phyloP scores from a whole-genome alignment of 1,139 yeast species.

The Geotrichum europaeum region DNA sequence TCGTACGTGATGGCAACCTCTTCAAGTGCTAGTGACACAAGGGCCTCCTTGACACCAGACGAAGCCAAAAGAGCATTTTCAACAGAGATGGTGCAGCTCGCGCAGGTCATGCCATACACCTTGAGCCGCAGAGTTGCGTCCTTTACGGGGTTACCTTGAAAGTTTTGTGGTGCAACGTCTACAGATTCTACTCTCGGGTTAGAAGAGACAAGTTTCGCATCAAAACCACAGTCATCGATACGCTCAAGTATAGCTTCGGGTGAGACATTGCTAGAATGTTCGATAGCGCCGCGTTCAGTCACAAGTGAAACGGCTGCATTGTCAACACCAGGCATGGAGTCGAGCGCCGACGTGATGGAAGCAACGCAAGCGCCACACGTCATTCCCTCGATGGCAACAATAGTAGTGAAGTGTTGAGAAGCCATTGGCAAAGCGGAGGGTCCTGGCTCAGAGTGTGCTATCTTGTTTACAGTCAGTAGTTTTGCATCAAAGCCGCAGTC shows the following conservation, averaged over 20 bases:
- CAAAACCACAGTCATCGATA: constrained; percentile 76
- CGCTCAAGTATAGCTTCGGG: constrained; percentile 40
- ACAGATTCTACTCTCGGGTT: constrained; percentile 1
- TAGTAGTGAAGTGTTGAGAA: not conserved
- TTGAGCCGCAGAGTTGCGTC: constrained; percentile 28
- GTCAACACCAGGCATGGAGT: constrained; percentile 43
- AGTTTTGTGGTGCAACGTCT: not conserved
- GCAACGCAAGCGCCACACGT: constrained; percentile 81
- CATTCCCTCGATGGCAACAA: constrained; percentile 43
- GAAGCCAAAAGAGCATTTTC: constrained; percentile 40
- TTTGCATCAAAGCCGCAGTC: constrained; percentile 69
- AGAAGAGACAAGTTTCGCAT: constrained; percentile 40
- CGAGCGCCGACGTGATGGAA: constrained; percentile 53
- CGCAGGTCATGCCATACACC: constrained; percentile 57
- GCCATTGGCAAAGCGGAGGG: not conserved
- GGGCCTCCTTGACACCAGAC: constrained; percentile 44
- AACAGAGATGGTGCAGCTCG: constrained; percentile 51
- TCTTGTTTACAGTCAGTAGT: not conserved
- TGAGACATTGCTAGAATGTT: constrained; percentile 40
- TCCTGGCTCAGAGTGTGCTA: not conserved
- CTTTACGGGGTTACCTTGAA: not conserved
- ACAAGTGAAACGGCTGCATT: constrained; percentile 59
- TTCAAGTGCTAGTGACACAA: constrained; percentile 39
- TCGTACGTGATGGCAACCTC: constrained; percentile 45
- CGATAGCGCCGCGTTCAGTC: constrained; percentile 65